Evolutionary conservation across 805 yeast genomes (phyloP), one percentile per base, ranked within the genome.

Genomic region (Sungouiozyma intestinalis): DNA sequence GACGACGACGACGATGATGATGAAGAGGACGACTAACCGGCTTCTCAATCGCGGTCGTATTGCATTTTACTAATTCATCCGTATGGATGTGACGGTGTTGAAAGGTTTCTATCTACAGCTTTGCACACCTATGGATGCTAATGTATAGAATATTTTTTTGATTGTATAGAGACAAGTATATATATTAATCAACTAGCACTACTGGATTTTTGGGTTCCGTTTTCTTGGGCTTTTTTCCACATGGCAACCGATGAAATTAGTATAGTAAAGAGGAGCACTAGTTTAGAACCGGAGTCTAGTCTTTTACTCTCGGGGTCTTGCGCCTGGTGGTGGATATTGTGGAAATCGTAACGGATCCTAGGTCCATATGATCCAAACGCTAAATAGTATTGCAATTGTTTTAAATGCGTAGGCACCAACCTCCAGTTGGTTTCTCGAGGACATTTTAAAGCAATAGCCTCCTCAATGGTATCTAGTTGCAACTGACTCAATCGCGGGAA

Each of bases 321-420:
- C 11, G 6, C 11, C 6, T 24, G 9, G 11, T 24, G 11, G 29
- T 24, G 6, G 11, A 24, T 7, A 7, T 6, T 11, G 11, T 2
- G 13, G n/a, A 20, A 36, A 36, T 14, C 19, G 17, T 7, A 31
- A 36, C 7, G 4, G 4, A 36, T 24, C 29, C 94, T 67, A 1
- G 77, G 79, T 0, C 87, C 92, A 71, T 82, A 75, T 38, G 79
- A 67, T 2, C 88, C 88, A 58, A 77, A 83, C 0, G 79, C 70
- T 24, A 79, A 68, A 62, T 71, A 79, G 56, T 76, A 80, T 8
- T 76, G 70, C 48, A 80, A 64, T 46, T 72, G 65, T 53, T 81
- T 80, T 40, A 71, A 71, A 40, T 72, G 69, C 11, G 46, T 46
- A 3, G 74, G 66, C 36, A 80, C 48, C 34, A 65, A 59, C 2